Evolutionary conservation across 2,329 filamentous ascomycete species (phyloP), one percentile per base, ranked within the genome.

Genomic region (Neofusicoccum ribis): DNA sequence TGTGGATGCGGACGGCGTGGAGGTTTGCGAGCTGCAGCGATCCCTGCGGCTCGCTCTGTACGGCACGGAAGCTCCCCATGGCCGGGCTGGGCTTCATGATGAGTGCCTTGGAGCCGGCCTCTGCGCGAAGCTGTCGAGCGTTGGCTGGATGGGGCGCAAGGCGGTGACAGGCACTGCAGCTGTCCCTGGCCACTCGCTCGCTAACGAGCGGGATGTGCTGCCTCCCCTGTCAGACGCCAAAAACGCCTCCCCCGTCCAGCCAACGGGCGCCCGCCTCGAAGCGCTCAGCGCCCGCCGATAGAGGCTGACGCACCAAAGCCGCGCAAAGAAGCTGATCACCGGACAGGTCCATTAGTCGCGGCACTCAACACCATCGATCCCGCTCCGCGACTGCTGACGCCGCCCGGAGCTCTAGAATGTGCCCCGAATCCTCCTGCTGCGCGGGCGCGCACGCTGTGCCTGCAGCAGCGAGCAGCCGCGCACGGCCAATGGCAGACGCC

Each of bases 1-100:
- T 14, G 37, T 8, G 52, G 15, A 27, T n/a, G 20, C 23, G 11
- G 3, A 44, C 5, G 36, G 37, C 39, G 52, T 58, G 17, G 52
- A 44, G 17, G 43, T 39, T 37, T 20, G 39, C 50, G 17, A 17
- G 12, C 15, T 7, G 44, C n/a, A 44, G 47, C 39, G 14, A 46
- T 63, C 67, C 70, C 67, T 68, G 69, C 69, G 7, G 54, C 14
- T 23, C 8, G 5, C 67, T 64, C 69, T 68, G 63, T 67, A 56
- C 61, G 47, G 68, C 65, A 66, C 70, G 67, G 66, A 66, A 67
- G 65, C 50, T 61, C 56, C 60, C 59, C 65, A 65, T 47, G 62
- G n/a, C 43, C 47, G n/a, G 36, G 58, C 43, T 43, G 20, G 58
- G 58, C 58, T 44, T n/a, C 39, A 34, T 44, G 17, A n/a, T 34